These are phyloP conservation scores for Daedalea quercina DNA, from an alignment of 768 basidiomycete genomes.

Conservation along the genomic window DNA sequence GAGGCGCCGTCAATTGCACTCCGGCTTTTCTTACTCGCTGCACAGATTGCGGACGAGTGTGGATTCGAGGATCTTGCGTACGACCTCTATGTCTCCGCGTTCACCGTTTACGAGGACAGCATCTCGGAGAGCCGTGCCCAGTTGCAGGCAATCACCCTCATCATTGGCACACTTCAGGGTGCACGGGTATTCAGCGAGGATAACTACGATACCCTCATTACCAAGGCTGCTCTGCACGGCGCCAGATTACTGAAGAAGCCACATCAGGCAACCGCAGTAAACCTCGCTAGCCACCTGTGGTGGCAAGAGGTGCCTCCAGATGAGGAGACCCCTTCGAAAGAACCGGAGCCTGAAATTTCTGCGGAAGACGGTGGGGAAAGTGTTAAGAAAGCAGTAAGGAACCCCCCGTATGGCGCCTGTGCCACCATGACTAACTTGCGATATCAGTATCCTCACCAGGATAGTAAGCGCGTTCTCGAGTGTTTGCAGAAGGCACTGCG, in stretches of 20 bases:
- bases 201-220: constrained; percentile 96
- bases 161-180: constrained; percentile 86
- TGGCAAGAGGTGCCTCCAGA: constrained; percentile 77
- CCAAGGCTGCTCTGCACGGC: constrained; percentile 97
- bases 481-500: constrained; percentile 95
- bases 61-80: constrained; percentile 95
- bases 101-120: constrained; percentile 95
- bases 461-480: constrained; percentile 96
- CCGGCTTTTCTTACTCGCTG: constrained; percentile 90
- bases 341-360: constrained; percentile 25
- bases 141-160: constrained; percentile 92
- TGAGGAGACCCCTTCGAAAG: constrained; percentile 30
- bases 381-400: constrained; percentile 40
- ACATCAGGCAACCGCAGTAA: constrained; percentile 93
- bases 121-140: constrained; percentile 96
- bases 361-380: constrained; percentile 30
- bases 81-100: constrained; percentile 96
- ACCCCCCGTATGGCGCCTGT: no score
- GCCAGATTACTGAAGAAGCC: constrained; percentile 97
- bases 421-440: background rate
- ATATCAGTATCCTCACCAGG: constrained; percentile 73
- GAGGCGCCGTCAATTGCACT: constrained; percentile 91
- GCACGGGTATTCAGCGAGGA: constrained; percentile 90
- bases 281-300: constrained; percentile 95
- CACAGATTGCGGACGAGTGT: constrained; percentile 92